A percentile compares a stretch with the other conserved stretches of the same genome.
Evolutionary conservation across 2,329 filamentous ascomycete species (phyloP).

Genomic region (Colletotrichum theobromicola): DNA sequence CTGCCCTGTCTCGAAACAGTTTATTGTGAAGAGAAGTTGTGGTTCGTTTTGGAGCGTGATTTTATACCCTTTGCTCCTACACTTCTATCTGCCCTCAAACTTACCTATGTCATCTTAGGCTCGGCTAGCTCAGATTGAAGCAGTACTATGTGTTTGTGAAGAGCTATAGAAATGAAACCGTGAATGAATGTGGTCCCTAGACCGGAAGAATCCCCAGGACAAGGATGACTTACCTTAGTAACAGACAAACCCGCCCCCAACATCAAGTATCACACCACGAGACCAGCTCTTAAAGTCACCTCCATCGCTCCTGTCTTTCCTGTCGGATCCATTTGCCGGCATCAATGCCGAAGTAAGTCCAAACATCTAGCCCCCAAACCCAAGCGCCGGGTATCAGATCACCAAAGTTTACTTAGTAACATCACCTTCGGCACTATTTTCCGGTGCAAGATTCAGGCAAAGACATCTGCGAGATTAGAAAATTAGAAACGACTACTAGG

Average conservation of each 20-base stretch:
- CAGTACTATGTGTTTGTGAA: too few relatives aligned
- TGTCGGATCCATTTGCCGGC: not conserved
- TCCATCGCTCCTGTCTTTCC: not conserved
- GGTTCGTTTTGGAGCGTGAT: not conserved
- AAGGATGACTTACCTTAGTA: not conserved
- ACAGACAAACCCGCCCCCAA: not conserved
- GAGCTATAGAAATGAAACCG: not conserved
- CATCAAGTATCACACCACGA: not conserved
- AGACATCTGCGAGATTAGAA: not conserved
- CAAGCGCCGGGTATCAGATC: not conserved
- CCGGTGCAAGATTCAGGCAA: not conserved
- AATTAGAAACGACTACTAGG: not conserved
- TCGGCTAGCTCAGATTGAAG: accelerated
- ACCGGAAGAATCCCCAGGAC: not conserved
- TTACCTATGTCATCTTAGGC: not conserved
- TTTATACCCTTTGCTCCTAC: not conserved
- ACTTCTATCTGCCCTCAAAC: not conserved
- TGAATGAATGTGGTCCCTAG: not conserved
- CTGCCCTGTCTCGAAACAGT: too few relatives aligned
- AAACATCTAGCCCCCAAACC: not conserved
- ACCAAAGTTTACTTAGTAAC: not conserved
- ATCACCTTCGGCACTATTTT: not conserved
- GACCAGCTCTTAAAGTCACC: not conserved
- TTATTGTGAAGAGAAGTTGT: not conserved
- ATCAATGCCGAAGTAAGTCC: not conserved